phyloP scores from a whole-genome alignment of 2,329 filamentous ascomycete genomes.

The Cytospora schulzeri region DNA sequence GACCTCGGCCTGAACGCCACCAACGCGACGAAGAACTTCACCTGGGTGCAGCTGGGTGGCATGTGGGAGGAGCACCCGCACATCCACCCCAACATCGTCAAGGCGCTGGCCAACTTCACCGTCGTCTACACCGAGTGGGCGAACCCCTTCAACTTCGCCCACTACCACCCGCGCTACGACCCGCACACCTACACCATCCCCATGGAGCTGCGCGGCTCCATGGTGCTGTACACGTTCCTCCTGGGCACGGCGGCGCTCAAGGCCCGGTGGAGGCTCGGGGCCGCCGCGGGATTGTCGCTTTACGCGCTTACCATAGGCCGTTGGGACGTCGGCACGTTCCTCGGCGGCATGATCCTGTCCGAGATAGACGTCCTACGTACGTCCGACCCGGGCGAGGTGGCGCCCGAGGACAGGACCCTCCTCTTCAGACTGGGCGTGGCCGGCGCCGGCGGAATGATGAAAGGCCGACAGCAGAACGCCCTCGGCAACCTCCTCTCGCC shows the following conservation, averaged over 20 bases:
- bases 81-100: slow-evolving; percentile 42
- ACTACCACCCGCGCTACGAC: slow-evolving; percentile 44
- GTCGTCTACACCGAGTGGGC: slow-evolving; percentile 43
- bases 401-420: slow-evolving; percentile 22
- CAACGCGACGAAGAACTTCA: slow-evolving; percentile 35
- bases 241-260: slow-evolving; percentile 42
- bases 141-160: slow-evolving; percentile 44
- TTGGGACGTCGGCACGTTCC: slow-evolving; percentile 45
- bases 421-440: slow-evolving; percentile 8
- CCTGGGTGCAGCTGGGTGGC: slow-evolving; percentile 43
- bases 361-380: slow-evolving; percentile 40
- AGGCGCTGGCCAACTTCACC: slow-evolving; percentile 43
- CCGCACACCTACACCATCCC: slow-evolving; percentile 47
- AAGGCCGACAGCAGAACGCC: neutral
- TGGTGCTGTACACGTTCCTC: slow-evolving; percentile 44
- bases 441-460: neutral
- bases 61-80: slow-evolving; percentile 46
- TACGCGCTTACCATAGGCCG: slow-evolving; percentile 41
- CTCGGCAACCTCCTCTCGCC: slow-evolving; percentile 17
- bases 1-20: slow-evolving; percentile 36
- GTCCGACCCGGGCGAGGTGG: slow-evolving; percentile 20
- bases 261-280: slow-evolving; percentile 37
- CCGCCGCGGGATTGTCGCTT: slow-evolving; percentile 36
- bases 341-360: slow-evolving; percentile 42
- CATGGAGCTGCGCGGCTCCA: slow-evolving; percentile 45